Base-by-base conservation (phyloP, 1,284 basidiomycete genomes). In the Cryptococcus sp. region DNA sequence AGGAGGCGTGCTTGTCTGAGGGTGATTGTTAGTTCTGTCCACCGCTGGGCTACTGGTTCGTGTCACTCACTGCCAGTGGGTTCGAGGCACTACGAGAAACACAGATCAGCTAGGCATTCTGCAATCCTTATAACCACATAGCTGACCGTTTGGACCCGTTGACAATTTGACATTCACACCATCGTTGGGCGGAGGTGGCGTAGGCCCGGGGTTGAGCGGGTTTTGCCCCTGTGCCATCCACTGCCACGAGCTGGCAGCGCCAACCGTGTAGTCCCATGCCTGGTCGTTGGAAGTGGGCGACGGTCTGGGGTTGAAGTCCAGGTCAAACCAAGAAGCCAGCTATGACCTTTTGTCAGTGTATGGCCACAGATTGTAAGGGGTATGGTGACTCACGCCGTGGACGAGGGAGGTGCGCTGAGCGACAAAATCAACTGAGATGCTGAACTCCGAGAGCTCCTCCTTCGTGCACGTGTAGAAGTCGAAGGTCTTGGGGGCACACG, bases 261-360 rank as follows among this genome's bases (percentile, higher is more conserved):
- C 60, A 23, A 71, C 61, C 15, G 65, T 58, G 48, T 65, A 73
- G 35, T 68, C 58, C 73, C 73, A 76, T 23, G 54, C 56, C 18
- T 51, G 46, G 38, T 62, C 58, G 20, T 63, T 53, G 7, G 50
- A 36, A 12, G 52, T 44, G 20, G 47, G 59, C 33, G 42, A 18
- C 50, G 65, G 59, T 24, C 60, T 55, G 15, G 71, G 68, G 20
- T 60, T 61, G 59, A 77, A 76, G 53, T 70, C 68, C 20, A 77
- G 69, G 52, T 77, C 75, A 44, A 75, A 77, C 75, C 75, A 78
- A 9, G 73, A 75, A 42, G 76, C 76, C 23, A 78, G 71, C 72
- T 74, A 51, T 11, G 8, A 9, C 18, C 8, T 36, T 23, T 36
- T 18, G 16, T 23, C 4, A 16, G 6, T 6, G 23, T n/a, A 33